Percentiles rank a stretch among this genome's conserved stretches.
These are phyloP conservation scores for Russula vinacea DNA, from an alignment of 768 basidiomycete species.

Conservation along the genomic window DNA sequence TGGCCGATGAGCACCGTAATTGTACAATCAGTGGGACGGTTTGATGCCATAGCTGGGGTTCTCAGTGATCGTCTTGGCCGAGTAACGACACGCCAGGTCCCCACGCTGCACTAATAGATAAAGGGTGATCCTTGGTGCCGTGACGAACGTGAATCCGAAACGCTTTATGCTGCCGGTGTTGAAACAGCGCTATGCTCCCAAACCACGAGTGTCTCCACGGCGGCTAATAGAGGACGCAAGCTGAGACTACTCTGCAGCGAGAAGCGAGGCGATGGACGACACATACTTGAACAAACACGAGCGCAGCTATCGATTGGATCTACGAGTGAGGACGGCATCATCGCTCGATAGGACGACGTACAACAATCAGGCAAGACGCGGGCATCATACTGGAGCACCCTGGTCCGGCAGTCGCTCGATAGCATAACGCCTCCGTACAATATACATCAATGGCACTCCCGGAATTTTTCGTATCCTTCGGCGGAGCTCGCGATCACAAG, in stretches of 20 bases:
- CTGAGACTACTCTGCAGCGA: neutral
- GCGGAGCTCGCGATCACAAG: slow-evolving; percentile 93
- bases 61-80: neutral
- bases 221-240: neutral
- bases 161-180: neutral
- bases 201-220: neutral
- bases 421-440: slow-evolving; percentile 86
- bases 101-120: neutral
- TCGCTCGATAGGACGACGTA: slow-evolving; percentile 2
- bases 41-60: neutral
- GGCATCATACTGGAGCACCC: slow-evolving; percentile 57
- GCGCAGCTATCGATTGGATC: neutral
- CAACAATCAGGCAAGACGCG: neutral
- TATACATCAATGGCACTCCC: slow-evolving; percentile 96
- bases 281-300: neutral
- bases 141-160: neutral
- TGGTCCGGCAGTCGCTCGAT: slow-evolving; percentile 95
- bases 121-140: neutral
- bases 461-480: slow-evolving; percentile 89
- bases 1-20: neutral
- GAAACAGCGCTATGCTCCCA: neutral
- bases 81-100: neutral
- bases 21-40: neutral
- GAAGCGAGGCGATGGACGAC: neutral
- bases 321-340: neutral